Percentiles rank a stretch among this genome's conserved stretches.
Conservation (phyloP, 2,329 filamentous ascomycete genomes). For the Hypoxylon sp. region DNA sequence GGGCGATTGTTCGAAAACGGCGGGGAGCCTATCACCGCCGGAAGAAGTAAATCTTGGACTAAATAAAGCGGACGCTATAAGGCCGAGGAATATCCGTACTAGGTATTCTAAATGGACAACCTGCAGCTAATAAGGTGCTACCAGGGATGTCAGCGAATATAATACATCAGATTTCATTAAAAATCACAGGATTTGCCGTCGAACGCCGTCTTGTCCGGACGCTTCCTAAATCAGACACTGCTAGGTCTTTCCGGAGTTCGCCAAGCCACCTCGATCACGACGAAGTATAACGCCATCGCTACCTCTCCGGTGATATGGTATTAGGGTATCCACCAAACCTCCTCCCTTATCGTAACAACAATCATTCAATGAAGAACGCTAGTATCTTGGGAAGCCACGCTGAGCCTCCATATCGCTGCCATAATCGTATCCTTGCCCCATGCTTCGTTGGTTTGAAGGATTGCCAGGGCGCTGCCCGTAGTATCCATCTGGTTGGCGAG, state of each 20-base stretch:
- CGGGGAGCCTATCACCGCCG: conserved; percentile 1
- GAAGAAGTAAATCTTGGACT: not conserved
- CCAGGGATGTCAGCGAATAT: conserved; percentile 29
- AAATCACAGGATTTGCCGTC: conserved; percentile 35
- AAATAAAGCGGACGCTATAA: conserved; percentile 1
- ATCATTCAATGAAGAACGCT: conserved; percentile 35
- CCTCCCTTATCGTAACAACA: conserved; percentile 18
- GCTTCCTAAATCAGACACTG: conserved; percentile 23
- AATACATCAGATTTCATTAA: conserved; percentile 41
- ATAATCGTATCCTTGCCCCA: conserved; percentile 52
- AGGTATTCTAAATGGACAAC: conserved; percentile 17
- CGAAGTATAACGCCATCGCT: conserved; percentile 26
- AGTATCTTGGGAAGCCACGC: conserved; percentile 49
- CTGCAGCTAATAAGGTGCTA: conserved; percentile 1
- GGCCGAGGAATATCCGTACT: conserved; percentile 38
- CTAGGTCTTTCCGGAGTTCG: conserved; percentile 12
- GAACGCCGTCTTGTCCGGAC: conserved; percentile 35
- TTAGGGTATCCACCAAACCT: conserved; percentile 33
- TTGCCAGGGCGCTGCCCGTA: conserved; percentile 52
- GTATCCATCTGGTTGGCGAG: conserved; percentile 52
- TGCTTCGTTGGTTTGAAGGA: conserved; percentile 48
- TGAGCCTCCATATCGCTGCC: conserved; percentile 49
- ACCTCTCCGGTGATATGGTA: conserved; percentile 19
- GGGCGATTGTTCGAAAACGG: not conserved
- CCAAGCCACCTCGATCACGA: conserved; percentile 20